A percentile compares a stretch with the other conserved stretches of the same genome.
These are phyloP conservation scores for Eutrema japonicum DNA, from an alignment of 345 rosid species.

Conservation along the genomic window DNA sequence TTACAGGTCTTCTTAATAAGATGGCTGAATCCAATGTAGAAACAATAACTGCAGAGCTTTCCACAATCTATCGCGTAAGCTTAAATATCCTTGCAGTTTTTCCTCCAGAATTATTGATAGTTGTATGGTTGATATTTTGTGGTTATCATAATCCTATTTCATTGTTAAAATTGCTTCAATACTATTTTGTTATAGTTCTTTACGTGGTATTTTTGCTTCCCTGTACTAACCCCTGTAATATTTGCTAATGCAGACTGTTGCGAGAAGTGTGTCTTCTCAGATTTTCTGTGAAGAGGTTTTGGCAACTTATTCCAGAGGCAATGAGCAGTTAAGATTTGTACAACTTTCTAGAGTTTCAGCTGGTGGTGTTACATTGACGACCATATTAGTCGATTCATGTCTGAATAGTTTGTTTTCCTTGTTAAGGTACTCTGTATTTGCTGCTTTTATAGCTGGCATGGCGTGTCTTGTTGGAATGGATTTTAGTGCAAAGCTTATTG, in stretches of 20 bases:
- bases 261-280: slow-evolving; percentile 67
- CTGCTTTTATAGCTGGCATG: slow-evolving; percentile 92
- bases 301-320: slow-evolving; percentile 80
- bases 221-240: slow-evolving; percentile 29
- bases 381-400: not conserved
- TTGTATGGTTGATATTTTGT: not conserved
- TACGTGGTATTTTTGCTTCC: slow-evolving; percentile 1
- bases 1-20: slow-evolving; percentile 85
- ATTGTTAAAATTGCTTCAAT: not conserved
- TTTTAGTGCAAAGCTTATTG: slow-evolving; percentile 85
- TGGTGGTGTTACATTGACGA: not conserved
- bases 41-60: slow-evolving; percentile 75
- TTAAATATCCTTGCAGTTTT: slow-evolving; percentile 19
- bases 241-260: slow-evolving; percentile 57
- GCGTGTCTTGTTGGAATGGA: slow-evolving; percentile 82
- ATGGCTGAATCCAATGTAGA: slow-evolving; percentile 88
- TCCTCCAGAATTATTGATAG: slow-evolving; percentile 16
- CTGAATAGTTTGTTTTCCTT: slow-evolving; percentile 18
- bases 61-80: slow-evolving; percentile 68
- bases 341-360: slow-evolving; percentile 23
- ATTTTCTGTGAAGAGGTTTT: slow-evolving; percentile 77
- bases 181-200: not conserved
- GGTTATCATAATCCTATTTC: not conserved
- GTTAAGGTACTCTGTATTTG: slow-evolving; percentile 83
- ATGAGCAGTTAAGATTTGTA: slow-evolving; percentile 72